Evolutionary conservation across 2,329 filamentous ascomycete species (phyloP).

Genomic region (Biscogniauxia sp.): DNA sequence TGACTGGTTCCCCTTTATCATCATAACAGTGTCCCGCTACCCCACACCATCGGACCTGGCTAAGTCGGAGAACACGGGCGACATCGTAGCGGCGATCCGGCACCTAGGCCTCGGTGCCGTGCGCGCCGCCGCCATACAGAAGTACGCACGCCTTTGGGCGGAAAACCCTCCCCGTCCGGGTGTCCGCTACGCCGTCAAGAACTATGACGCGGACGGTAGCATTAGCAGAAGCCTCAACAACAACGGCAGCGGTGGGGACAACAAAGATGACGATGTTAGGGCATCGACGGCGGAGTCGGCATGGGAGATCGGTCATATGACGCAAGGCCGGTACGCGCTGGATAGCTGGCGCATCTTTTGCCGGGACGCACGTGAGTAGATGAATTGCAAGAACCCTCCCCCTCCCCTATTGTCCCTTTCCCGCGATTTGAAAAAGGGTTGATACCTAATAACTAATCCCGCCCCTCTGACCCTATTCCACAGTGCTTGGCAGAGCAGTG

Average conservation of each 20-base stretch:
- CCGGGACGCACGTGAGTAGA: slow-evolving; percentile 55
- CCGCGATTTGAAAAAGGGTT: too few species aligned
- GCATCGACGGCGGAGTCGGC: slow-evolving; percentile 37
- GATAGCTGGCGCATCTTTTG: slow-evolving; percentile 96
- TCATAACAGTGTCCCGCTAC: slow-evolving; percentile 61
- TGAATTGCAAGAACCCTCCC: too few species aligned
- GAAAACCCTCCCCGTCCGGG: slow-evolving; percentile 58
- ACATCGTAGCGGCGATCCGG: slow-evolving; percentile 61
- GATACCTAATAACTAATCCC: too few species aligned
- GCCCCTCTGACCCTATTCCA: too few species aligned
- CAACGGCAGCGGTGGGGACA: slow-evolving; percentile 3
- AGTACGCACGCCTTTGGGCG: slow-evolving; percentile 68
- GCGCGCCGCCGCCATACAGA: slow-evolving; percentile 66
- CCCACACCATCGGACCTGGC: slow-evolving; percentile 65
- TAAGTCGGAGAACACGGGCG: slow-evolving; percentile 46
- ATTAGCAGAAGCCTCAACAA: too few species aligned
- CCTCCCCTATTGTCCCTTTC: too few species aligned
- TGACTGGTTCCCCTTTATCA: too few species aligned
- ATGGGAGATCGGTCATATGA: slow-evolving; percentile 86
- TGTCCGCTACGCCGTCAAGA: slow-evolving; percentile 51
- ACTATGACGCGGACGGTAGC: slow-evolving; percentile 34
- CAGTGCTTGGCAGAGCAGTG: too few species aligned
- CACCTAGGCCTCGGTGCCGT: slow-evolving; percentile 70
- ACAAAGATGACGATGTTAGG: slow-evolving; percentile 22
- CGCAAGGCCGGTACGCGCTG: slow-evolving; percentile 76